Evolutionary conservation across 176 grass and related monocot species (phyloP), one percentile per base, ranked within the genome.

Genomic region (Cymbopogon citratus): DNA sequence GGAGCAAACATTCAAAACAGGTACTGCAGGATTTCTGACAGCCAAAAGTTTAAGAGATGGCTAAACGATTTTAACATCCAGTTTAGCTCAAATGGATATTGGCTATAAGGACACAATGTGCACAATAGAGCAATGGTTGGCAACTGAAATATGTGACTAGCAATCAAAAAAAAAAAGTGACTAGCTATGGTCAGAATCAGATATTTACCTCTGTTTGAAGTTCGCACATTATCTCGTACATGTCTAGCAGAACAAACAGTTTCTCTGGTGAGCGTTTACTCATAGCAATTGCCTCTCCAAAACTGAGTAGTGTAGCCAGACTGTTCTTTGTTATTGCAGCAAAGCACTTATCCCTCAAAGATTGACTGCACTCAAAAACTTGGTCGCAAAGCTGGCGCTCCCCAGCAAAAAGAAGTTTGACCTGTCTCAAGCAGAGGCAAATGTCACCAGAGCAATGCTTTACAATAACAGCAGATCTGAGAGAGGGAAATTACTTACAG

Each of bases 221-320:
- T 82, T 99, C 96, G 29, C 87, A 92, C 96, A 99, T 93, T 71
- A 99, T 94, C 78, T 93, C 96, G 11, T 99, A 99, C 96, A 99
- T 99, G 81, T 99, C 96, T 66, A 99, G 87, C 7, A 99, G 85
- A 69, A 99, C 92, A 71, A 99, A 95, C 2, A 99, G 67, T 71
- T 99, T 99, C 85, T 99, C 96, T 51, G 89, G 96, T 29, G 96
- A 99, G 44, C 96, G 89, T 84, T 95, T 99, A 84, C 96, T 95
- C 81, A 90, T 99, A 84, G 96, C 89, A 88, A 99, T 92, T 8
- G 96, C 96, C 83, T 99, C 96, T 63, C 96, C 96, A 91, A 99
- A 99, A 69, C 92, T 99, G 52, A 99, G 85, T 69, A 99, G 87
- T 14, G 94, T 90, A 39, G 87, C 70, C 68, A 99, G 66, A 84